Evolutionary conservation across 805 yeast species (phyloP), one percentile per base, ranked within the genome.

Genomic region (Candida ipomoeae): DNA sequence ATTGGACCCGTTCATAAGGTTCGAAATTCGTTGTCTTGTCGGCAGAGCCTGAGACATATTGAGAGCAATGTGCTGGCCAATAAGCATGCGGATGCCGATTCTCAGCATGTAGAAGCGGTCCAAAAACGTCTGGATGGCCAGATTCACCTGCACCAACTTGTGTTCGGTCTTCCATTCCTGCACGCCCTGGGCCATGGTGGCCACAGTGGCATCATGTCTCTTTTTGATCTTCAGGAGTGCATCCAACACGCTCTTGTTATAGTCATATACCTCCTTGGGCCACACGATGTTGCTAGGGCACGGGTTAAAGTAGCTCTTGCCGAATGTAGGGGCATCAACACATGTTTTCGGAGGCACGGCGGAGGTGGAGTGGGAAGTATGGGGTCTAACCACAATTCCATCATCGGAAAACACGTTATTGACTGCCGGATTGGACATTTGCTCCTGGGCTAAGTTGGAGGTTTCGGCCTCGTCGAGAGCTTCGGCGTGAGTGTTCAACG

Each of bases 41-140:
- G 74, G 73, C 45, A 69, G 68, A 17, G 69, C 69, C 59, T 85
- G 86, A 44, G 85, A 83, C 74, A 80, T 79, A 69, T 83, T 84
- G 46, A 89, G 76, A 1, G 96, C 92, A 56, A 89, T 85, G 61
- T 89, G 96, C 70, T 89, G 97, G n/a, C 96, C 97, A 61, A 89
- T 87, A 38, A 89, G 77, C 95, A 90, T 90, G 56, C 97, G 78
- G 53, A 90, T 90, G 2, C 97, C 97, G 54, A 90, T 90, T 51
- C 96, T 77, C 48, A 89, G 84, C 90, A 89, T 84, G 72, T 90
- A 89, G 64, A 89, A 89, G 32, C 94, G 68, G 69, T 90, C 97
- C 55, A 89, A 72, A 62, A 90, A 89, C 14, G 82, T 77, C 67
- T 90, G 96, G 34, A 90, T 82, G 11, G 88, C 81, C 48, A 83